Evolutionary conservation across 306 rosid species (phyloP), one percentile per base, ranked within the genome.

Genomic region (Datisca glomerata): DNA sequence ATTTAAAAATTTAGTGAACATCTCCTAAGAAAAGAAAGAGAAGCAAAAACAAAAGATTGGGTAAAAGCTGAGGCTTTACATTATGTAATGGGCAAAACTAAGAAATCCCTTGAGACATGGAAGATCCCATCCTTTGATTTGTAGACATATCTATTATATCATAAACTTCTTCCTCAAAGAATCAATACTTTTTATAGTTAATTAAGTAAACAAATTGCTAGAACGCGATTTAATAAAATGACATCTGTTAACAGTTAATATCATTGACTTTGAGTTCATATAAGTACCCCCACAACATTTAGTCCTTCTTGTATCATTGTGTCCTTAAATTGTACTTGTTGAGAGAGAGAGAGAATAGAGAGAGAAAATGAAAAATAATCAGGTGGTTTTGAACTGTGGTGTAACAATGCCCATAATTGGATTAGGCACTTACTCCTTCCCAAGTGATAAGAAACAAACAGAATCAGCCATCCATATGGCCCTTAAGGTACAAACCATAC

Each of bases 391-490:
- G 79, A 79, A 76, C 43, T 56, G 61, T 68, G 97, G 94, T 21
- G 66, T 76, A 51, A 57, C 72, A 67, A 71, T 87, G 85, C 97
- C 94, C 29, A 60, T 58, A 51, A 60, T 87, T 56, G 97, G 94
- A 21, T 68, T 76, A 19, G 97, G 97, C 59, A 83, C 97, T 34
- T 87, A 73, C 41, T 74, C 94, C 37, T 69, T 34, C 53, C 83
- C 74, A 60, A 52, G 72, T 61, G 80, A 83, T 37, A 57, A 56
- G 55, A 66, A 63, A 23, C 61, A 61, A 18, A 72, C 81, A 32
- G 75, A 79, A 59, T 51, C 65, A 40, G 94, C 94, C 6, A 61
- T 83, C 44, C 83, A 72, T 50, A 69, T 55, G 70, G 94, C 94
- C 55, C 73, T 87, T 21, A 44, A 83, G 85, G 97, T 87, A 69